A percentile compares a stretch with the other conserved stretches of the same genome.
These are phyloP conservation scores for Cryptococcus sp. DNA, from an alignment of 1,284 basidiomycete genomes.

Conservation along the genomic window DNA sequence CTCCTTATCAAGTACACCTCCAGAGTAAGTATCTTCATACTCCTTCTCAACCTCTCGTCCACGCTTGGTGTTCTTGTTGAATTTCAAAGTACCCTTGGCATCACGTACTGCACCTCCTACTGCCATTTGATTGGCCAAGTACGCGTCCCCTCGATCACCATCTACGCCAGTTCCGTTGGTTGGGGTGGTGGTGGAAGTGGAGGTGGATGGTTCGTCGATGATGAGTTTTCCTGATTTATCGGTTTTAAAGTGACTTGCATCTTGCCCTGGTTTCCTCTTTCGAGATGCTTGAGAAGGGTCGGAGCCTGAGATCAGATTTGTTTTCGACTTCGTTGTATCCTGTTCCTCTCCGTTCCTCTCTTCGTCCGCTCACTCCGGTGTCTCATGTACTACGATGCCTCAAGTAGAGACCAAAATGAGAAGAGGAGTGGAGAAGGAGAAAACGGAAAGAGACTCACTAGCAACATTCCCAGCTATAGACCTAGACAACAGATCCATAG, in stretches of 20 bases:
- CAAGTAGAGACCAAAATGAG: too few species aligned
- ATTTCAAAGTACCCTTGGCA: constrained; percentile 78
- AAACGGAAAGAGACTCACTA: constrained; percentile 53
- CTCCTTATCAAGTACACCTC: constrained; percentile 28
- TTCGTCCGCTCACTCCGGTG: too few species aligned
- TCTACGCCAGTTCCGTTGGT: constrained; percentile 28
- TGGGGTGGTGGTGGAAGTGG: constrained; percentile 10
- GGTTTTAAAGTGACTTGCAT: constrained; percentile 79
- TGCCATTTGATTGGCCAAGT: constrained; percentile 67
- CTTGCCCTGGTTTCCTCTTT: constrained; percentile 75
- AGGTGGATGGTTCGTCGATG: constrained; percentile 54
- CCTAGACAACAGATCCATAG: constrained; percentile 90
- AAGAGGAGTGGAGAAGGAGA: neutral
- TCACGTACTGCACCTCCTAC: constrained; percentile 85
- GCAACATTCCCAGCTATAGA: constrained; percentile 66
- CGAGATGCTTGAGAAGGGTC: constrained; percentile 50
- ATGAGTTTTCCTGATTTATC: constrained; percentile 89
- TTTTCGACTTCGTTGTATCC: neutral
- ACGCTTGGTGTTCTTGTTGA: constrained; percentile 96
- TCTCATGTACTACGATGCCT: too few species aligned
- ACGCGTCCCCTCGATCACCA: constrained; percentile 65
- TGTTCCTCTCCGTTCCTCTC: too few species aligned
- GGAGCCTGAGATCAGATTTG: constrained; percentile 49
- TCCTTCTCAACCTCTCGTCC: constrained; percentile 60
- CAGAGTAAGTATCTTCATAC: constrained; percentile 12